Conservation (phyloP, 78 protist genomes). For the Emiliania huxleyi region DNA sequence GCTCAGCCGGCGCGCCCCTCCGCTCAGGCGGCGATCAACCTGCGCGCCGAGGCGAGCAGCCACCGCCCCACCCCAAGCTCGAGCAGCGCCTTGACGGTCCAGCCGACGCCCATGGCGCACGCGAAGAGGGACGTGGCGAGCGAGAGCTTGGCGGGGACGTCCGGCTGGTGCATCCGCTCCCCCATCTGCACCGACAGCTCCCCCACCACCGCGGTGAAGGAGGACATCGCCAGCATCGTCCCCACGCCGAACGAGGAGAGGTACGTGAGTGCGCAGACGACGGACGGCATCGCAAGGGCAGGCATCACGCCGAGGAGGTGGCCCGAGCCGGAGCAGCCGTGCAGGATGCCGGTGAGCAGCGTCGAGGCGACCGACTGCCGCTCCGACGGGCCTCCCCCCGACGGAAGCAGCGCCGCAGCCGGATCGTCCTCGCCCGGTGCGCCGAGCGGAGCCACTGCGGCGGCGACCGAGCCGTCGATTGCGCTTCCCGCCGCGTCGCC, state of each 20-base stretch:
- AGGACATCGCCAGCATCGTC: not conserved
- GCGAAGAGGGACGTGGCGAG: not conserved
- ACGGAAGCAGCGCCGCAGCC: not conserved
- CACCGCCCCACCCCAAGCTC: not conserved
- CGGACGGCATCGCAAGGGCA: not conserved
- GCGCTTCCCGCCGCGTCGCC: not conserved
- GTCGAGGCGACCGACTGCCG: not conserved
- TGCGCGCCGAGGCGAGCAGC: not conserved
- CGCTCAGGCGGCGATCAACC: not conserved
- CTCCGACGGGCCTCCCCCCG: not conserved
- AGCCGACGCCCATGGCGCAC: not conserved
- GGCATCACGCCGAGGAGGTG: constrained; percentile 31
- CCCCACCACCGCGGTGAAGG: not conserved
- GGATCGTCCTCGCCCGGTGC: not conserved
- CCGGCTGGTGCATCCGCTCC: not conserved
- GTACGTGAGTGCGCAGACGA: not conserved
- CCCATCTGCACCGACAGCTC: constrained; percentile 1
- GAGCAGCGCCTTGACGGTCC: not conserved
- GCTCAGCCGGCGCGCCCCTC: no score
- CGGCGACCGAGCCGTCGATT: not conserved
- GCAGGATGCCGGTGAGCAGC: not conserved
- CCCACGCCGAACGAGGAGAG: not conserved
- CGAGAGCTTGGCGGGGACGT: not conserved
- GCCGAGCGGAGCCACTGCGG: not conserved
- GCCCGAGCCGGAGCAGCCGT: constrained; percentile 19